Conservation (phyloP, 2,329 filamentous ascomycete species). For the Exophiala viscosa region DNA sequence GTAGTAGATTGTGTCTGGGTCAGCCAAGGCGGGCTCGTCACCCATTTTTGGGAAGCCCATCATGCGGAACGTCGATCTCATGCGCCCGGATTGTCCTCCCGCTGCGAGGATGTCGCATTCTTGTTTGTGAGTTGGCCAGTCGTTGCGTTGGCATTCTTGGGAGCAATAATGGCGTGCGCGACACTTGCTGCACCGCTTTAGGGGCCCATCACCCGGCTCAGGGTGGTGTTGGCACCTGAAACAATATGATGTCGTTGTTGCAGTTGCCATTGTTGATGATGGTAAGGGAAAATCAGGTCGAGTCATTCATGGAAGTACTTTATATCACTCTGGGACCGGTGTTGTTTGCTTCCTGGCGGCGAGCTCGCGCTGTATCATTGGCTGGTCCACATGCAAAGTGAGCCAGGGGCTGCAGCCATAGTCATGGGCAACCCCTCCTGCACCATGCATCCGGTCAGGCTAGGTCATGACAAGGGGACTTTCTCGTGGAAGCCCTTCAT, state of each 20-base stretch:
- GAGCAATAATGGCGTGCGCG: slow-evolving; percentile 6
- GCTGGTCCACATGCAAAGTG: not conserved
- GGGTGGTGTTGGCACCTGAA: slow-evolving; percentile 8
- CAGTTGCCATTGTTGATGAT: not conserved
- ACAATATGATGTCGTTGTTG: slow-evolving; percentile 1
- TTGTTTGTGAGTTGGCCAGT: slow-evolving; percentile 7
- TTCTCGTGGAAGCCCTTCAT: no score
- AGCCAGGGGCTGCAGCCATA: not conserved
- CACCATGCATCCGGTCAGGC: no score
- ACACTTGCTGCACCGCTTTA: slow-evolving; percentile 5
- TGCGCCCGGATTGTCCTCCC: not conserved
- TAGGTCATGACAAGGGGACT: no score
- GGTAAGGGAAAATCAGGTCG: not conserved
- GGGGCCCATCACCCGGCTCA: not conserved
- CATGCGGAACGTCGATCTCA: slow-evolving; percentile 1
- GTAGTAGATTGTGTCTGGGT: slow-evolving; percentile 13
- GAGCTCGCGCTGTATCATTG: not conserved
- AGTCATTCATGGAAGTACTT: not conserved
- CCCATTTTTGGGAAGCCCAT: not conserved
- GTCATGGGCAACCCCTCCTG: not conserved
- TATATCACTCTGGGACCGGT: no score
- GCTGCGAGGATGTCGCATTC: slow-evolving; percentile 6
- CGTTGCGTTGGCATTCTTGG: slow-evolving; percentile 4
- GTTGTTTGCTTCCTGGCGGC: not conserved
- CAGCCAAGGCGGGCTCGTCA: not conserved